Evolutionary conservation across 2,329 filamentous ascomycete genomes (phyloP).

Genomic region (Magnaporthales sp.): DNA sequence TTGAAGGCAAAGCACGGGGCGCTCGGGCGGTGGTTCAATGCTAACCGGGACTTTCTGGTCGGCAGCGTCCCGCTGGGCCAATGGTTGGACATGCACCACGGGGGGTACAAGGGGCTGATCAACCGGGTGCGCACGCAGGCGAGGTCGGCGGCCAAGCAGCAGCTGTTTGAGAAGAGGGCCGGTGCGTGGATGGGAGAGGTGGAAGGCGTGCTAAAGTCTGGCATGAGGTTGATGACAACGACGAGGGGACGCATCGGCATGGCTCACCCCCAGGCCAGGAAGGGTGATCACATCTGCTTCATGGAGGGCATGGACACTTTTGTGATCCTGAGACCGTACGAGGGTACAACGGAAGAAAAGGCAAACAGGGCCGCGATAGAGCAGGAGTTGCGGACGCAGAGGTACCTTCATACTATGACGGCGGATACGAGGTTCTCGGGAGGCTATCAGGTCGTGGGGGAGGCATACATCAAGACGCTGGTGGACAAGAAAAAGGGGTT

Average conservation of each 20-base stretch:
- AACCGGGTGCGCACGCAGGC: background rate
- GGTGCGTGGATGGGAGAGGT: background rate
- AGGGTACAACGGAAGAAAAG: background rate
- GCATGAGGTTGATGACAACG: slow-evolving; percentile 3
- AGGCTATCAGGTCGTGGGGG: background rate
- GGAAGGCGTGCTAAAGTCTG: background rate
- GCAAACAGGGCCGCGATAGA: background rate
- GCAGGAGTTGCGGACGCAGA: background rate
- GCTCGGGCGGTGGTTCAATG: background rate
- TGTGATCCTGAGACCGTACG: background rate
- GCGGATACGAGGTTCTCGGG: background rate
- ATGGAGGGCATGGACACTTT: slow-evolving; percentile 1
- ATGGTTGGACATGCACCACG: slow-evolving; percentile 1
- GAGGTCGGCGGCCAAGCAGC: background rate
- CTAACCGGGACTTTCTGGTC: background rate
- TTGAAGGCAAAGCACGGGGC: background rate
- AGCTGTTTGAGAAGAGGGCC: background rate
- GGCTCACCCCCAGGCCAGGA: slow-evolving; percentile 1
- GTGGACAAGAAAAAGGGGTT: background rate
- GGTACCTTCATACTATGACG: background rate
- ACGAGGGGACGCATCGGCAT: background rate
- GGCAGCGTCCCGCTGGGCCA: background rate
- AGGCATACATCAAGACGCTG: background rate
- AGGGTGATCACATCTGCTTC: slow-evolving; percentile 1
- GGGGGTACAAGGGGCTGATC: background rate